Evolutionary conservation across 306 rosid genomes (phyloP).

Genomic region (Rubus idaeus): DNA sequence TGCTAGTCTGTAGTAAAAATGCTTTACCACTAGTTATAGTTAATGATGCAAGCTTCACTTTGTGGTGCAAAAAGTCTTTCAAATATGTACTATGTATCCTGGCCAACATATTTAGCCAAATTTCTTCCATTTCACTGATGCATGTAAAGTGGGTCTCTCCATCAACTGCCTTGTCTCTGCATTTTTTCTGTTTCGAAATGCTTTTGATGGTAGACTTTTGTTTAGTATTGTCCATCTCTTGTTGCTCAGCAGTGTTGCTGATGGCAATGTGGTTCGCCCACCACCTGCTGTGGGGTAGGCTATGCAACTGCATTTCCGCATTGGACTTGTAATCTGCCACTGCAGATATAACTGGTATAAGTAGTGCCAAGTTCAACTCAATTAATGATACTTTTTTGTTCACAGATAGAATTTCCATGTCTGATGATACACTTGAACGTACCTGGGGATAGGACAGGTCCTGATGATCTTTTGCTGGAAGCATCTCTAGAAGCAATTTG

Average conservation of each 20-base stretch:
- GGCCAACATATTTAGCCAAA: background rate
- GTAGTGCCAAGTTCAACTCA: background rate
- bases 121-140: conserved; percentile 6
- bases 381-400: background rate
- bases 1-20: background rate
- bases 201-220: conserved; percentile 1
- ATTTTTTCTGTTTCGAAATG: background rate
- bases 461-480: background rate
- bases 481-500: conserved; percentile 1
- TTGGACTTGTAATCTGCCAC: background rate
- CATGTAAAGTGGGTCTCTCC: background rate
- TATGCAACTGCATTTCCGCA: background rate
- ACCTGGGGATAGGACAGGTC: background rate
- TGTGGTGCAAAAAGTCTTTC: conserved; percentile 4
- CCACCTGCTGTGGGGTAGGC: background rate
- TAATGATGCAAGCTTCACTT: conserved; percentile 3
- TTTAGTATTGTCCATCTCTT: background rate
- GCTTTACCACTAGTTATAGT: conserved; percentile 4
- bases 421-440: background rate
- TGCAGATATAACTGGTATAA: background rate
- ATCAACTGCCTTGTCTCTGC: background rate
- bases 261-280: background rate
- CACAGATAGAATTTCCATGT: background rate
- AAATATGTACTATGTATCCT: background rate
- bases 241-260: background rate